A percentile compares a stretch with the other conserved stretches of the same genome.
Conservation (phyloP, 495 filamentous ascomycete species). For the Lepraria neglecta region DNA sequence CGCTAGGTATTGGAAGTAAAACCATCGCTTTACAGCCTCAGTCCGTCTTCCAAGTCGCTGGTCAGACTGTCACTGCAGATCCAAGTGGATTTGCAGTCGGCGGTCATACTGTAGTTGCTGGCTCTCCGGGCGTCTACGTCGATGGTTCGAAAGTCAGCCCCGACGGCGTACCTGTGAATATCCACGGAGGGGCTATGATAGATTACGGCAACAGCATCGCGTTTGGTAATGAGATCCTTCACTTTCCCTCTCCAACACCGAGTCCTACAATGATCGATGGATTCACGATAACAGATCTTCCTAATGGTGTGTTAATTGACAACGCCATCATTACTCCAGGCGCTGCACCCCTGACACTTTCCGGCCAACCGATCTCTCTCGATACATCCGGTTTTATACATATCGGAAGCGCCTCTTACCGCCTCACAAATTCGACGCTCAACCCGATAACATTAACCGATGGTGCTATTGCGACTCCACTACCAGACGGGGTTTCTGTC, state of each 20-base stretch:
- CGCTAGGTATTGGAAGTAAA: background rate
- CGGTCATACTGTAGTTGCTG: background rate
- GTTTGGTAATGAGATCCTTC: background rate
- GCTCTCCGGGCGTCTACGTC: background rate
- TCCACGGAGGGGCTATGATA: background rate
- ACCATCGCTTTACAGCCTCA: background rate
- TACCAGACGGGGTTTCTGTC: background rate
- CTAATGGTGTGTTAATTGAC: background rate
- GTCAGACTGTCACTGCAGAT: conserved; percentile 9
- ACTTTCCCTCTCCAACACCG: background rate
- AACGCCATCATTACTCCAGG: background rate
- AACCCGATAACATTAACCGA: background rate
- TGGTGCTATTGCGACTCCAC: background rate
- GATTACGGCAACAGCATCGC: conserved; percentile 1
- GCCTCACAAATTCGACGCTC: background rate
- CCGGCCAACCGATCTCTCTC: background rate
- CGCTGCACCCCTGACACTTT: background rate
- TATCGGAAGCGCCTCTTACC: background rate
- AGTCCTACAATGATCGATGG: background rate
- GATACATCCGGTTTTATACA: background rate
- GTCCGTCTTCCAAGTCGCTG: conserved; percentile 8
- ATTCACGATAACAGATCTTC: background rate
- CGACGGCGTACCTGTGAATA: background rate
- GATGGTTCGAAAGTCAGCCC: background rate
- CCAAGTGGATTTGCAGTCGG: background rate